phyloP scores from a whole-genome alignment of 176 grass and related monocot species.

The Leersia perrieri region DNA sequence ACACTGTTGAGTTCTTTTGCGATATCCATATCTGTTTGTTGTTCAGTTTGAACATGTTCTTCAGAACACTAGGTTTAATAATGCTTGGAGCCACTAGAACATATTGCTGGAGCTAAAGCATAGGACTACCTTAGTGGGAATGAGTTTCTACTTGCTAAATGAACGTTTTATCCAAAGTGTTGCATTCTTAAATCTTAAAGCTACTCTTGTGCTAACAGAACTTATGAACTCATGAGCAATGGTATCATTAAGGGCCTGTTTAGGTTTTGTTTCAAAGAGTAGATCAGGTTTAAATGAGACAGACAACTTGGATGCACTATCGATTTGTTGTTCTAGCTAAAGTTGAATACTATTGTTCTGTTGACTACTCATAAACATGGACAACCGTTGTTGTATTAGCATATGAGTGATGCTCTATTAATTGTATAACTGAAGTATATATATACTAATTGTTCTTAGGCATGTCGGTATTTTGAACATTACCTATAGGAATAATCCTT shows the following conservation, averaged over 20 bases:
- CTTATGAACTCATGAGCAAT: constrained; percentile 49
- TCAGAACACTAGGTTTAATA: background rate
- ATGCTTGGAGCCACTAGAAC: background rate
- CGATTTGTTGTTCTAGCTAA: constrained; percentile 24
- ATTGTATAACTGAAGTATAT: no score
- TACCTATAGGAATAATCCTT: background rate
- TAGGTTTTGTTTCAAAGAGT: constrained; percentile 44
- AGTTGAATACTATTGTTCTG: constrained; percentile 50
- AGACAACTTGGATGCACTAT: constrained; percentile 49
- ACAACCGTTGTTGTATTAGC: background rate
- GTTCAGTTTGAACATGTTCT: background rate
- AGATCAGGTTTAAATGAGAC: constrained; percentile 38
- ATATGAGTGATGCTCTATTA: background rate
- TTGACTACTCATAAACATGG: constrained; percentile 7
- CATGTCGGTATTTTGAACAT: constrained; percentile 27
- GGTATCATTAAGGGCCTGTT: constrained; percentile 43
- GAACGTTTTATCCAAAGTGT: background rate
- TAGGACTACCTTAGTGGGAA: background rate
- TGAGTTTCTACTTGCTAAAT: background rate
- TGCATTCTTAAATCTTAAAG: background rate
- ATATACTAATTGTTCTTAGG: background rate
- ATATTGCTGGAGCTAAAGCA: background rate
- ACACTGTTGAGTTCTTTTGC: background rate
- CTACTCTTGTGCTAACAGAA: constrained; percentile 30
- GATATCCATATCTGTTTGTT: background rate